These are phyloP conservation scores for Rossbeevera mucosa DNA, from an alignment of 768 basidiomycete species.

Conservation along the genomic window DNA sequence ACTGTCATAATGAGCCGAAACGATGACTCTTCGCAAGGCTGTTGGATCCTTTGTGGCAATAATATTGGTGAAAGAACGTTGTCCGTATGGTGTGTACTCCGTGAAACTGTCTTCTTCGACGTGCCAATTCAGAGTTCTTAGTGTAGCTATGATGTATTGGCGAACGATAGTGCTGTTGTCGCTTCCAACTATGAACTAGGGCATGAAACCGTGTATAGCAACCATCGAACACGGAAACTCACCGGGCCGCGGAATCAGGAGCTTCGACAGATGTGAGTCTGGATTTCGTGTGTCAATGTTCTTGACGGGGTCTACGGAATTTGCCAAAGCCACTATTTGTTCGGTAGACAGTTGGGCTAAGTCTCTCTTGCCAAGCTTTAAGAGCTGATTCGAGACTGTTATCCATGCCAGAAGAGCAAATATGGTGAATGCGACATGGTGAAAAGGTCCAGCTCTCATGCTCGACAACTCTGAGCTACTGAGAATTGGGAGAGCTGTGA, in stretches of 20 bases:
- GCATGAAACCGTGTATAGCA: background rate
- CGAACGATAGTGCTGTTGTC: conserved; percentile 78
- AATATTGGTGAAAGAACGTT: conserved; percentile 78
- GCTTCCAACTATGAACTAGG: conserved; percentile 50
- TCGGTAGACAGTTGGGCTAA: conserved; percentile 43
- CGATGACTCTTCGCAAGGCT: conserved; percentile 72
- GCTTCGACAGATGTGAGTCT: conserved; percentile 70
- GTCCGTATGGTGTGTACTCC: conserved; percentile 75
- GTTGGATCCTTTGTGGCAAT: conserved; percentile 93
- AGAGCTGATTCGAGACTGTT: conserved; percentile 26
- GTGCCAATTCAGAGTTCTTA: conserved; percentile 79
- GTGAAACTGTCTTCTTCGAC: conserved; percentile 82
- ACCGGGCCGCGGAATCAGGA: conserved; percentile 84
- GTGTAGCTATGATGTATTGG: conserved; percentile 69
- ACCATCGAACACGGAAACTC: conserved; percentile 29
- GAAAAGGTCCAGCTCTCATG: conserved; percentile 17
- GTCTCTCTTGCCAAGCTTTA: conserved; percentile 34
- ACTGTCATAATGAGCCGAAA: conserved; percentile 94
- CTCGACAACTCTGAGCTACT: background rate
- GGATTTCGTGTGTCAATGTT: conserved; percentile 65
- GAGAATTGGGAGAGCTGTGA: background rate
- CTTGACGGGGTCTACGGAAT: conserved; percentile 58
- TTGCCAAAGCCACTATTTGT: conserved; percentile 48
- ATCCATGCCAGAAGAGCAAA: conserved; percentile 19
- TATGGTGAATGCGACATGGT: conserved; percentile 4